phyloP scores from a whole-genome alignment of 2,329 filamentous ascomycete genomes.

The Tolypocladium album region DNA sequence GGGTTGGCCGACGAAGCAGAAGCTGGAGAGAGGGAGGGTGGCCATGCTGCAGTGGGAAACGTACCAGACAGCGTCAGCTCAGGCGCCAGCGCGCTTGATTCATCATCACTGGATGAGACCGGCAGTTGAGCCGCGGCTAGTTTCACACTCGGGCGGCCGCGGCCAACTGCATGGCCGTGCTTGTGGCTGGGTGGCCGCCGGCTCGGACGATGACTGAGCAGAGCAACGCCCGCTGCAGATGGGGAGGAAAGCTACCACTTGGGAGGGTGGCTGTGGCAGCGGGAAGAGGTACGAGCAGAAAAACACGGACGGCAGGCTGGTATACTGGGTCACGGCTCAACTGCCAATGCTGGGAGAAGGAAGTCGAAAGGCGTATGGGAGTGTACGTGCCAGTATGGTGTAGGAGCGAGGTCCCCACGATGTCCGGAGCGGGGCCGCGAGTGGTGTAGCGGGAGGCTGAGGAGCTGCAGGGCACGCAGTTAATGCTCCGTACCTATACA shows the following conservation, averaged over 20 bases:
- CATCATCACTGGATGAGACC: background rate
- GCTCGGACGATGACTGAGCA: background rate
- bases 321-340: background rate
- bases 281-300: background rate
- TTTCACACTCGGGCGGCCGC: background rate
- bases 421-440: background rate
- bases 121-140: slow-evolving; percentile 1
- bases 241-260: too few species aligned
- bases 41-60: background rate
- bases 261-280: background rate
- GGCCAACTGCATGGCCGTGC: background rate
- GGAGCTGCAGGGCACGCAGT: background rate
- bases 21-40: background rate
- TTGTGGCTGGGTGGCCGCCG: background rate
- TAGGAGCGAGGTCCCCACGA: background rate
- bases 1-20: background rate
- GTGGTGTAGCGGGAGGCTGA: background rate
- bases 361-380: background rate
- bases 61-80: background rate
- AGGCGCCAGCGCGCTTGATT: background rate
- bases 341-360: background rate
- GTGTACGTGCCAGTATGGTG: background rate
- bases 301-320: background rate
- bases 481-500: too few species aligned
- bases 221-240: background rate